Conservation (phyloP, 805 yeast species). For the Wickerhamiella dianesei region DNA sequence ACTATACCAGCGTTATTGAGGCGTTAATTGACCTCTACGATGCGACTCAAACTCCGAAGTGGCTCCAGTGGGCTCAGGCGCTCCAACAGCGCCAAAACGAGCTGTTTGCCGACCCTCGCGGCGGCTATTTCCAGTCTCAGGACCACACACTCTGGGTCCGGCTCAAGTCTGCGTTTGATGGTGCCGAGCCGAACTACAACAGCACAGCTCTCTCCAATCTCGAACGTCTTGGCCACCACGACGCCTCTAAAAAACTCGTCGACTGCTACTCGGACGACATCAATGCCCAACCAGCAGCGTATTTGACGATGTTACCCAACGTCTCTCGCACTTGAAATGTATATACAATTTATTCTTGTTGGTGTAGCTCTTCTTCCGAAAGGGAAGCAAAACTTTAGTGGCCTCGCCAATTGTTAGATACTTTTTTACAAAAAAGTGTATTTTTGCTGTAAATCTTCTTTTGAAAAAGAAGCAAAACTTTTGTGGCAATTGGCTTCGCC, state of each 20-base stretch:
- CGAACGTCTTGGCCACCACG: slow-evolving; percentile 15
- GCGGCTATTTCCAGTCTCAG: slow-evolving; percentile 19
- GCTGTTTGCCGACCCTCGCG: slow-evolving; percentile 25
- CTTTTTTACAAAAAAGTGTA: too few relatives aligned
- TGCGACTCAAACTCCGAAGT: slow-evolving; percentile 21
- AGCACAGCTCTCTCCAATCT: slow-evolving; percentile 25
- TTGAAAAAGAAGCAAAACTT: too few relatives aligned
- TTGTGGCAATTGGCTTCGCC: too few relatives aligned
- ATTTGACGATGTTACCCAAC: slow-evolving; percentile 6
- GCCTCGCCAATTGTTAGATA: too few relatives aligned
- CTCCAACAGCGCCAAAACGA: slow-evolving; percentile 24
- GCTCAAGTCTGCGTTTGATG: slow-evolving; percentile 27
- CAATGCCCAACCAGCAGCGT: slow-evolving; percentile 3
- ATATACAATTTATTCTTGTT: too few relatives aligned
- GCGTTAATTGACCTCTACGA: slow-evolving; percentile 28
- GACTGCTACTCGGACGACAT: background rate
- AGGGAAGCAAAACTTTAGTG: too few relatives aligned
- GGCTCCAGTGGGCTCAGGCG: slow-evolving; percentile 22
- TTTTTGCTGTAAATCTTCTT: too few relatives aligned
- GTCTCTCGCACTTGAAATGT: background rate
- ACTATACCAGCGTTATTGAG: slow-evolving; percentile 25
- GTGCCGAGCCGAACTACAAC: slow-evolving; percentile 28
- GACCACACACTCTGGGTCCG: slow-evolving; percentile 22
- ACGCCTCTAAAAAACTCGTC: background rate
- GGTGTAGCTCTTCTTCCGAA: background rate